Evolutionary conservation across 2,329 filamentous ascomycete genomes (phyloP), one percentile per base, ranked within the genome.

Genomic region (Colletotrichum higginsianum): DNA sequence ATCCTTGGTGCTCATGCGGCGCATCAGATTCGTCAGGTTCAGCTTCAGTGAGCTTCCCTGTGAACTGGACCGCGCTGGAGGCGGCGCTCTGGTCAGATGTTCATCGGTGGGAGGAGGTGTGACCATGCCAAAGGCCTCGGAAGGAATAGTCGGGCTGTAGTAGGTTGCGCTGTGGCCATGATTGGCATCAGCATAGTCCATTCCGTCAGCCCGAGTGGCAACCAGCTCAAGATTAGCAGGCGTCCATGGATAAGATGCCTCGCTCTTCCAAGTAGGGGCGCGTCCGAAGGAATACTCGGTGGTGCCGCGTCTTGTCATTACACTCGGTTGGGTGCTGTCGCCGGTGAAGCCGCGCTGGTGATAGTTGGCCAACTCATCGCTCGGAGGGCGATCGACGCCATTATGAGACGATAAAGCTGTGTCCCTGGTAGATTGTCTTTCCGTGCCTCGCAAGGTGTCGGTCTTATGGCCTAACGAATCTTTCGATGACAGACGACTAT

Each of bases 111-210:
- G 75, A 23, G 79, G 75, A 15, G 76, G 74, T 12, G 78, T 73
- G 15, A 78, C 75, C 82, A 84, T 83, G 72, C 82, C 82, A 72
- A 84, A 84, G 6, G 81, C 82, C 63, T 82, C 81, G 3, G 82
- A 83, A 2, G 83, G 82, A 55, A 84, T 80, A 3, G 80, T 80
- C 15, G 81, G 79, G 60, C 81, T 82, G 74, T 84, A 84, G 71
- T 84, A 84, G 68, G 84, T 82, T 53, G 82, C 81, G 63, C 78
- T 84, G 49, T 75, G 72, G 8, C 74, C 74, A 13, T 49, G 66
- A 18, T 66, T 73, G n/a, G 70, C 69, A 42, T 75, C 72, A 47
- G 61, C 64, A 30, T 73, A 74, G 9, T 73, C 72, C 69, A 73
- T 63, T 44, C 73, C 73, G 44, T 74, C 72, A 61, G 72, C 70